phyloP scores from a whole-genome alignment of 1,139 yeast species.

The Geotrichum candidum region DNA sequence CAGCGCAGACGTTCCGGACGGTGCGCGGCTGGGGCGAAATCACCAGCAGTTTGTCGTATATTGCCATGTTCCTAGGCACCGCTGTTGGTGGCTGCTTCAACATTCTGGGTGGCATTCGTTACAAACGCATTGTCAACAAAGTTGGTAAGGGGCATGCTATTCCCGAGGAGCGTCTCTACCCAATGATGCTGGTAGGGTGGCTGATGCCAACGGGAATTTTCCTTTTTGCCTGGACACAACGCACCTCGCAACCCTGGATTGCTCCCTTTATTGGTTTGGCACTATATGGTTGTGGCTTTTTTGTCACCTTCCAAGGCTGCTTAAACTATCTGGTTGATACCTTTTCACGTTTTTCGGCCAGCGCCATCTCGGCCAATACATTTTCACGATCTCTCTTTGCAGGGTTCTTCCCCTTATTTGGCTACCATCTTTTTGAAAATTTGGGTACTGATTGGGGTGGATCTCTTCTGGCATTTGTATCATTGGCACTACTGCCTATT shows the following conservation, averaged over 20 bases:
- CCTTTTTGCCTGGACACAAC: constrained; percentile 69
- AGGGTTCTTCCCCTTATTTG: constrained; percentile 72
- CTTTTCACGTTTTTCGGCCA: constrained; percentile 60
- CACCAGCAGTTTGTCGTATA: constrained; percentile 49
- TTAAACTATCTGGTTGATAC: constrained; percentile 60
- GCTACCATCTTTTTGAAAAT: constrained; percentile 48
- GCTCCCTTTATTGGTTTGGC: constrained; percentile 62
- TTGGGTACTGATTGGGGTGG: constrained; percentile 64
- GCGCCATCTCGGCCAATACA: constrained; percentile 77
- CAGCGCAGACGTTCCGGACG: constrained; percentile 34
- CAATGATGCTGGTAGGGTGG: constrained; percentile 44
- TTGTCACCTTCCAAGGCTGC: constrained; percentile 52
- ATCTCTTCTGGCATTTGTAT: constrained; percentile 50
- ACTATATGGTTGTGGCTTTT: constrained; percentile 58
- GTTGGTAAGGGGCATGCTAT: constrained; percentile 43
- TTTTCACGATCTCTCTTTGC: constrained; percentile 63
- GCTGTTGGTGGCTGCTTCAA: constrained; percentile 44
- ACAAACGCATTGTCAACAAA: constrained; percentile 53
- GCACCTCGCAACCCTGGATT: constrained; percentile 61
- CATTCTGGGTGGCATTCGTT: constrained; percentile 40
- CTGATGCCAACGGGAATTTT: constrained; percentile 63
- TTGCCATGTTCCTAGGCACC: constrained; percentile 53
- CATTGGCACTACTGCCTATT: constrained; percentile 54
- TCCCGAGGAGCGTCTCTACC: constrained; percentile 59
- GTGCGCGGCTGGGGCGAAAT: constrained; percentile 40